These are phyloP conservation scores for Buddleja alternifolia DNA, from an alignment of 257 asterid genomes.

Conservation along the genomic window DNA sequence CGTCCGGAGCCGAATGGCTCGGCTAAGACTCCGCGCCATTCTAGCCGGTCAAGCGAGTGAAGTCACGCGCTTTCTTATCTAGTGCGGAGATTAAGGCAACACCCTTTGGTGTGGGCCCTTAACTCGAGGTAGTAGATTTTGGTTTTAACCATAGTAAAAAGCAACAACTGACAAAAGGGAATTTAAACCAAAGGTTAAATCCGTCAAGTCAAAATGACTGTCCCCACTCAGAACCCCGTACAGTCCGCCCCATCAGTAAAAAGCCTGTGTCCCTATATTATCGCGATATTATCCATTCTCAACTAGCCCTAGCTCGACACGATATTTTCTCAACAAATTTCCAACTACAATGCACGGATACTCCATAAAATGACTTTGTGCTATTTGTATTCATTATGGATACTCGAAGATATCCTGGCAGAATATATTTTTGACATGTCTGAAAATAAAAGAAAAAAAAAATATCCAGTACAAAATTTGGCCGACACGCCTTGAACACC, in stretches of 20 bases:
- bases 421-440: too few relatives aligned
- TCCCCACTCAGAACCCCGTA: conserved; percentile 10
- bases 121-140: background rate
- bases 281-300: conserved; percentile 33
- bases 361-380: too few relatives aligned
- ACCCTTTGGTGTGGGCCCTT: background rate
- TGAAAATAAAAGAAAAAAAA: too few relatives aligned
- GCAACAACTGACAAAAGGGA: conserved; percentile 32
- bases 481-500: too few relatives aligned
- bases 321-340: conserved; percentile 36
- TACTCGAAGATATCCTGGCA: too few relatives aligned
- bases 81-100: conserved; percentile 10
- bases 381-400: too few relatives aligned
- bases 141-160: conserved; percentile 36
- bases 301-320: background rate
- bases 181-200: conserved; percentile 31
- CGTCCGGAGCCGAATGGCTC: background rate
- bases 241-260: conserved; percentile 19
- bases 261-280: conserved; percentile 23
- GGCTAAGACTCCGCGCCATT: background rate
- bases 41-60: background rate
- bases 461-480: too few relatives aligned
- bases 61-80: background rate
- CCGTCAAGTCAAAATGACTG: conserved; percentile 26
- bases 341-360: too few relatives aligned